phyloP scores from a whole-genome alignment of 129 eudicot species.

The Tagetes patula region DNA sequence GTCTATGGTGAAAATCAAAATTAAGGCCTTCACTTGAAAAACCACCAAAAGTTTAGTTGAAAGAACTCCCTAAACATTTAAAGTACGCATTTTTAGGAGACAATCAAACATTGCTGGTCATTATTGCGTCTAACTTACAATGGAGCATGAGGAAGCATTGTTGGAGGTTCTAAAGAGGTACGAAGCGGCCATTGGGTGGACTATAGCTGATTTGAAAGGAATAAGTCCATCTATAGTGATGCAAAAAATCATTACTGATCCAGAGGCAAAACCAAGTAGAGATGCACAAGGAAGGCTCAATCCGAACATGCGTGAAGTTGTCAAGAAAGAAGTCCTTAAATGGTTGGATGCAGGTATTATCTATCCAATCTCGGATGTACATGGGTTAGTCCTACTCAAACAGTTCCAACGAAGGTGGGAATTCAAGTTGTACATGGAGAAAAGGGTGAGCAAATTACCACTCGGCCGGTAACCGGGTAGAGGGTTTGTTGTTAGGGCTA shows the following conservation, averaged over 20 bases:
- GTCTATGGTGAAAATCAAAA: neutral
- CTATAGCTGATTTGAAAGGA: neutral
- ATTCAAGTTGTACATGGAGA: neutral
- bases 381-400: neutral
- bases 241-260: neutral
- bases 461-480: neutral
- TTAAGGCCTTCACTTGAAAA: neutral
- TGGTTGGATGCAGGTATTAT: neutral
- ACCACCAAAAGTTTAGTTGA: neutral
- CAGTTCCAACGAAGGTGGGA: neutral
- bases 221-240: neutral
- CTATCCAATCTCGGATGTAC: neutral
- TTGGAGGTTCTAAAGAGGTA: neutral
- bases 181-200: neutral
- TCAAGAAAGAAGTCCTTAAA: neutral
- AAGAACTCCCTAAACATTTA: neutral
- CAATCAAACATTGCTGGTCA: neutral
- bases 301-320: neutral
- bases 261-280: neutral
- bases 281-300: neutral
- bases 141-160: neutral
- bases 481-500: too few relatives aligned
- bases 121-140: neutral
- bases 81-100: neutral
- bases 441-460: neutral